A percentile compares a stretch with the other conserved stretches of the same genome.
Conservation (phyloP, 805 yeast species). For the Lachancea quebecensis region DNA sequence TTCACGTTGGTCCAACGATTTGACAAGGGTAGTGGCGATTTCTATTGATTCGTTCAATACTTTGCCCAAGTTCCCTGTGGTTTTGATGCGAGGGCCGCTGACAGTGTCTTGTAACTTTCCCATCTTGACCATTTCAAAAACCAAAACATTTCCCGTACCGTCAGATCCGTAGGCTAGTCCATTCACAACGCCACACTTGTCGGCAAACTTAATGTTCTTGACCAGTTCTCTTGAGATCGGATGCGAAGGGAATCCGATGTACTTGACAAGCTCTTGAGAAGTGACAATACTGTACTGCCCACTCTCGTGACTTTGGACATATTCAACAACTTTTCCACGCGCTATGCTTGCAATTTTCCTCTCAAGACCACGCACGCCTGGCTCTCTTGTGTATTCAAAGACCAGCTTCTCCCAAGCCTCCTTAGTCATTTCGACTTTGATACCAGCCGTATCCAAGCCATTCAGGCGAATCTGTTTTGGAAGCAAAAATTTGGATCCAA, state of each 20-base stretch:
- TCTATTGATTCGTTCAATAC: slow-evolving; percentile 76
- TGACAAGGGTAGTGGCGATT: slow-evolving; percentile 69
- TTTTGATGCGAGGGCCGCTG: slow-evolving; percentile 38
- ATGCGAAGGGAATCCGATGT: slow-evolving; percentile 59
- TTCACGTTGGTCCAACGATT: slow-evolving; percentile 41
- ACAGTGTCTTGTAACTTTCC: slow-evolving; percentile 30
- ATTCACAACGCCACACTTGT: slow-evolving; percentile 67
- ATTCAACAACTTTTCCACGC: slow-evolving; percentile 75
- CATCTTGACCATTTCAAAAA: slow-evolving; percentile 65
- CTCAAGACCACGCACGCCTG: slow-evolving; percentile 80
- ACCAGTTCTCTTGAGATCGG: slow-evolving; percentile 38
- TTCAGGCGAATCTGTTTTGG: slow-evolving; percentile 70
- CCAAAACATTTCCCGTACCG: slow-evolving; percentile 76
- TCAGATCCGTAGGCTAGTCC: slow-evolving; percentile 83
- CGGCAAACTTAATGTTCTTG: slow-evolving; percentile 42
- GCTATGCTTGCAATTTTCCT: slow-evolving; percentile 69
- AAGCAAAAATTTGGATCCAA: slow-evolving; percentile 59
- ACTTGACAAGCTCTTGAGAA: slow-evolving; percentile 52
- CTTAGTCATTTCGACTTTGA: slow-evolving; percentile 40
- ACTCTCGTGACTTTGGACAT: slow-evolving; percentile 21
- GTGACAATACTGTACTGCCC: slow-evolving; percentile 35
- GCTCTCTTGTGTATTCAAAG: slow-evolving; percentile 68
- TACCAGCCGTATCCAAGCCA: slow-evolving; percentile 40
- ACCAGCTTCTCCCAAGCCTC: slow-evolving; percentile 57
- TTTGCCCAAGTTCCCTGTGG: slow-evolving; percentile 80